Percentiles rank a stretch among this genome's conserved stretches.
These are phyloP conservation scores for Macrotyloma uniflorum DNA, from an alignment of 306 rosid genomes.

Conservation along the genomic window DNA sequence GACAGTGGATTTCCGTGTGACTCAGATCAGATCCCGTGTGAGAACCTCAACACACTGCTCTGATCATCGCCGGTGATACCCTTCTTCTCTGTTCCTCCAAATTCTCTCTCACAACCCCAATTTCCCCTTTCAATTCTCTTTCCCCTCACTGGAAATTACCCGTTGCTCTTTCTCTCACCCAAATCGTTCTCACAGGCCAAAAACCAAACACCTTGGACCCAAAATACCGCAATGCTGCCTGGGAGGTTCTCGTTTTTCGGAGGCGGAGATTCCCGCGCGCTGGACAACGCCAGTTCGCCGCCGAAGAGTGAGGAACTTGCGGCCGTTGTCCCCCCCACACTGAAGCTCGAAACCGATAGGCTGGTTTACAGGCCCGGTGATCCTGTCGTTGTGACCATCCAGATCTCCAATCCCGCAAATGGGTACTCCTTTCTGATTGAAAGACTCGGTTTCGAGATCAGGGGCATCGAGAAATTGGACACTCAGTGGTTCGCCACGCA, in stretches of 20 bases:
- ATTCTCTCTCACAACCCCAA: not conserved
- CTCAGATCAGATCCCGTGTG: constrained; percentile 42
- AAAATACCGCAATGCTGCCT: constrained; percentile 54
- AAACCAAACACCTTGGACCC: not conserved
- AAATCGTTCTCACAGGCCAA: not conserved
- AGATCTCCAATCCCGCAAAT: constrained; percentile 65
- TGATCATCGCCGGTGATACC: constrained; percentile 32
- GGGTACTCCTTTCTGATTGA: constrained; percentile 71
- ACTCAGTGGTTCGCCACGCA: constrained; percentile 91
- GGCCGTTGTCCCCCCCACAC: constrained; percentile 52
- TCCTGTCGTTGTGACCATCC: constrained; percentile 68
- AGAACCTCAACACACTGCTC: constrained; percentile 14
- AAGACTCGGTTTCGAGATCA: constrained; percentile 80
- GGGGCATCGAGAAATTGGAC: constrained; percentile 84
- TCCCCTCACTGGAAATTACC: not conserved
- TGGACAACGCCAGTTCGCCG: not conserved
- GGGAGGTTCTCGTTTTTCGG: constrained; percentile 71
- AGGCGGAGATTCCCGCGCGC: constrained; percentile 47
- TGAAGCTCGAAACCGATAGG: constrained; percentile 76
- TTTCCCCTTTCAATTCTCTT: constrained; percentile 17
- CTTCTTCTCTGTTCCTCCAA: constrained; percentile 12
- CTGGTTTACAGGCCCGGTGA: constrained; percentile 94
- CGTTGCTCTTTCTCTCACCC: not conserved
- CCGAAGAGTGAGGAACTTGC: constrained; percentile 38
- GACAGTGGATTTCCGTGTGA: constrained; percentile 11